These are phyloP conservation scores for Coffea canephora DNA, from an alignment of 257 asterid genomes.

Conservation along the genomic window DNA sequence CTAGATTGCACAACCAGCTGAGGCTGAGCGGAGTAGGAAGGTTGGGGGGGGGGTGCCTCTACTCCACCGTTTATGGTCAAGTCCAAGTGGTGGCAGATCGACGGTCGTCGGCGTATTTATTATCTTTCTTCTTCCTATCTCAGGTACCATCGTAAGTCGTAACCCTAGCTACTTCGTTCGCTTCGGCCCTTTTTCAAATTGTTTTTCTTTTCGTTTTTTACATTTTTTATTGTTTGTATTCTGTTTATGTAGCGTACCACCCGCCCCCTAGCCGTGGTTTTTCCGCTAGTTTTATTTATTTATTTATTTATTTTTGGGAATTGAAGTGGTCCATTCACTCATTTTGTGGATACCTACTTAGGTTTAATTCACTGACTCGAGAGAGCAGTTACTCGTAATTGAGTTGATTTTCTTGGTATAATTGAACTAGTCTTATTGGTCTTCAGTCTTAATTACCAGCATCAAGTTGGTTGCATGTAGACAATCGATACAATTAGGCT, in stretches of 20 bases:
- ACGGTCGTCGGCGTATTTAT: background rate
- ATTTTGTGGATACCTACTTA: no score
- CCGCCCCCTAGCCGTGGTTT: background rate
- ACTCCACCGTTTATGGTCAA: background rate
- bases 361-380: background rate
- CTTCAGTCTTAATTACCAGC: background rate
- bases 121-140: background rate
- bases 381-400: background rate
- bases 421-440: no score
- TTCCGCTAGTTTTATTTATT: no score
- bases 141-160: conserved; percentile 4
- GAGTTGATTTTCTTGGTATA: no score
- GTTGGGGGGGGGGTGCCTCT: background rate
- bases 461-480: background rate
- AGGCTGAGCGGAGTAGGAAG: background rate
- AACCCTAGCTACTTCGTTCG: conserved; percentile 11
- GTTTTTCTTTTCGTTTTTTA: background rate
- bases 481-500: background rate
- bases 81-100: conserved; percentile 5
- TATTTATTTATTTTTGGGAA: no score
- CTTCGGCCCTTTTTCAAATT: background rate
- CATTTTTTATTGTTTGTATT: background rate
- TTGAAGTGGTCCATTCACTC: background rate
- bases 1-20: background rate
- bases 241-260: background rate